Percentiles rank a stretch among this genome's conserved stretches.
Evolutionary conservation across 2,329 filamentous ascomycete genomes (phyloP).

Genomic region (Trichoderma atrobrunneum): DNA sequence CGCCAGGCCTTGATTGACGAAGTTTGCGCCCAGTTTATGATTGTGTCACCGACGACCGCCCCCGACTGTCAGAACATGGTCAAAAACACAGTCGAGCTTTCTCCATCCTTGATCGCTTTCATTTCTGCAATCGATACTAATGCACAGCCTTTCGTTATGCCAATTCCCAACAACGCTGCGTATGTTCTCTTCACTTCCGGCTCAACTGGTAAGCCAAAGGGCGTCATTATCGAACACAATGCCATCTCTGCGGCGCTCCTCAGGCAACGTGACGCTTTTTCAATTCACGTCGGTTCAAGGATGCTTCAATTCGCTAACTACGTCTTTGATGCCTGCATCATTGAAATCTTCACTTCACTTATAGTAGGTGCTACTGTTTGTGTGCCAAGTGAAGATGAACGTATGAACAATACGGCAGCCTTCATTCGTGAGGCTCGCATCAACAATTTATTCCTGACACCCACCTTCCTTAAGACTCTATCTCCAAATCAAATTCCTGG

Average conservation of each 20-base stretch:
- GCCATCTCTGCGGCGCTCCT: neutral
- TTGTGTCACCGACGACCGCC: constrained; percentile 13
- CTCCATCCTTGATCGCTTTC: neutral
- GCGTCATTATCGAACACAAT: constrained; percentile 7
- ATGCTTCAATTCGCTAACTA: constrained; percentile 20
- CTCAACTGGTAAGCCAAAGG: constrained; percentile 15
- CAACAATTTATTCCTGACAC: constrained; percentile 18
- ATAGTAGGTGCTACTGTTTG: constrained; percentile 7
- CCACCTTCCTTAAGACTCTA: constrained; percentile 17
- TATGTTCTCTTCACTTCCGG: constrained; percentile 14
- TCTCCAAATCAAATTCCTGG: neutral
- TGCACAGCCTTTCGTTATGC: neutral
- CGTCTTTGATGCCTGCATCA: neutral
- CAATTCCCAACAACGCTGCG: neutral
- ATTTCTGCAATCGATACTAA: neutral
- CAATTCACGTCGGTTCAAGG: neutral
- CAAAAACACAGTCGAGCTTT: neutral
- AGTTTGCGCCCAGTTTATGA: constrained; percentile 16
- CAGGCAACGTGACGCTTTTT: neutral
- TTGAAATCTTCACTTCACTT: neutral
- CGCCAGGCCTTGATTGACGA: constrained; percentile 17
- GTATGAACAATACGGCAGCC: neutral
- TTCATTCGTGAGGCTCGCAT: constrained; percentile 12
- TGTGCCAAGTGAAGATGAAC: constrained; percentile 7
- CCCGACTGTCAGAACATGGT: constrained; percentile 2